Base-by-base conservation (phyloP, 768 basidiomycete genomes). In the Lyophyllum shimeji region DNA sequence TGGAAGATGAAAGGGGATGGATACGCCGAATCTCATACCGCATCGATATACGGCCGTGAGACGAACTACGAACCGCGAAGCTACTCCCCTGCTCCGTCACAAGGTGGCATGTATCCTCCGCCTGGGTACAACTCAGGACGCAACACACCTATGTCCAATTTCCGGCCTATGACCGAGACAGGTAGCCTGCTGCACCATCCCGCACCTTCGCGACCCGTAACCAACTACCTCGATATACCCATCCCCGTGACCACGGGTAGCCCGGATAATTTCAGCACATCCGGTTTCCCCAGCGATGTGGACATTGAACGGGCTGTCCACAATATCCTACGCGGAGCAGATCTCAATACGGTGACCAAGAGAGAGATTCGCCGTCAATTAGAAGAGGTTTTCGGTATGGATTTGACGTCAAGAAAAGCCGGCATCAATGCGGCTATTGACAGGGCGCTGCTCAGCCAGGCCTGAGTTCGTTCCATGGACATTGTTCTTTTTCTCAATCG, bases 301-400 rank as follows among this genome's bases (percentile, higher is more conserved):
- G 90, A 93, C 25, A 76, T 95, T n/a, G 89, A 93, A 43, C 77
- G 75, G 13, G 82, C 85, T 1, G 88, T 95, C 2, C 82, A 89
- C 59, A 80, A 84, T 17, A 79, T 97, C 39, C 75, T 98, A 51
- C 81, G 80, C 17, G 72, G 76, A 13, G 93, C 93, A 0, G 93
- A 98, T 72, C 77, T 99, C 49, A 93, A 94, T 66, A 84, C 85
- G 11, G 80, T 97, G 55, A 98, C 96, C 50, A 98, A 98, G 76
- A 86, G 95, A 62, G 90, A 88, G 62, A 87, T 99, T 49, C 82
- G 96, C 37, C 79, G 85, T 53, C 83, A 85, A 65, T 76, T 99
- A 33, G 95, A 98, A 71, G 84, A 85, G 57, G 81, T 80, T 57
- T 97, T 89, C 67, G 88, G 87, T 31, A 83, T 86, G 75, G 90